phyloP scores from a whole-genome alignment of 2,329 filamentous ascomycete species.

The Didymella pomorum region DNA sequence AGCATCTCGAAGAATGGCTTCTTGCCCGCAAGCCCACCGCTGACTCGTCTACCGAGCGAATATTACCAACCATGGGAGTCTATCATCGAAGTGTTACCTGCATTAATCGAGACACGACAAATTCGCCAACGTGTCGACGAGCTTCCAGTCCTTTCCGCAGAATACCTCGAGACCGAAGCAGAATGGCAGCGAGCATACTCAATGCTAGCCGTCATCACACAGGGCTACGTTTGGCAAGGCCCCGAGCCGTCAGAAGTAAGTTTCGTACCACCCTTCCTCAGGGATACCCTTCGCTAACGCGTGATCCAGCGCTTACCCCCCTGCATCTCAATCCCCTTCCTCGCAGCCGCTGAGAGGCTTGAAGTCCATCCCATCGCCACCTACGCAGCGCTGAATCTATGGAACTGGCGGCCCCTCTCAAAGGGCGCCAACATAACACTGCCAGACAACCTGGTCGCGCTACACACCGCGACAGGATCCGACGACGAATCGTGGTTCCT shows the following conservation, averaged over 20 bases:
- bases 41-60: conserved; percentile 76
- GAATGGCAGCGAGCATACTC: conserved; percentile 86
- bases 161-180: conserved; percentile 74
- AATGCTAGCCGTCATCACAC: conserved; percentile 74
- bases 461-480: conserved; percentile 45
- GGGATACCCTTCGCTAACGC: conserved; percentile 20
- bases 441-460: conserved; percentile 40
- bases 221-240: conserved; percentile 83
- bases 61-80: conserved; percentile 92
- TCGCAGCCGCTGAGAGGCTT: conserved; percentile 39
- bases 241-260: conserved; percentile 72
- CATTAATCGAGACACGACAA: conserved; percentile 76
- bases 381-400: conserved; percentile 47
- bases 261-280: background rate
- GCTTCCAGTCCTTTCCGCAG: conserved; percentile 77
- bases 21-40: conserved; percentile 75
- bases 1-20: conserved; percentile 82
- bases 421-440: conserved; percentile 34
- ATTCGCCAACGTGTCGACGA: conserved; percentile 75
- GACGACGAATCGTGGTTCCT: conserved; percentile 56
- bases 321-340: conserved; percentile 42
- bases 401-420: conserved; percentile 44
- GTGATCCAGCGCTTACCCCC: conserved; percentile 38
- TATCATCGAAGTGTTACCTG: conserved; percentile 77
- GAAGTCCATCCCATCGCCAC: conserved; percentile 47